A percentile compares a stretch with the other conserved stretches of the same genome.
Conservation (phyloP, 2,329 filamentous ascomycete genomes). For the Nannizziopsis barbatae region DNA sequence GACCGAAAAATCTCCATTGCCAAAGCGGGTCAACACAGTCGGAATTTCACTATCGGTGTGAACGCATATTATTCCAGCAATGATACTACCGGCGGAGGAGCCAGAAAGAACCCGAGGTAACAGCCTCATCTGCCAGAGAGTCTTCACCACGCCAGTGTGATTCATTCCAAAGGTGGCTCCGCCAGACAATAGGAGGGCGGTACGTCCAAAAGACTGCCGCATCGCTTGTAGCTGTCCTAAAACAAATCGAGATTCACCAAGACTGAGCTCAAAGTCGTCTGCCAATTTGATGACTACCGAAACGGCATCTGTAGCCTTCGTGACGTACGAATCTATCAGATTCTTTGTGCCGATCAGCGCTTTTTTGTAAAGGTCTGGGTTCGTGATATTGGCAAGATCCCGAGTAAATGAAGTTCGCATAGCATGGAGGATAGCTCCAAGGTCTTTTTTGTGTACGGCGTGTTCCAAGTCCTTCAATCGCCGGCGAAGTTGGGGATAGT, state of each 20-base stretch:
- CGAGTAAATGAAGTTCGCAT: slow-evolving; percentile 70
- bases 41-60: slow-evolving; percentile 70
- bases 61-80: slow-evolving; percentile 68
- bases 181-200: slow-evolving; percentile 69
- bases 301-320: slow-evolving; percentile 65
- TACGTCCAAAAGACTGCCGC: slow-evolving; percentile 73
- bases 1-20: slow-evolving; percentile 67
- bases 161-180: slow-evolving; percentile 87
- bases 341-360: slow-evolving; percentile 77
- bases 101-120: slow-evolving; percentile 80
- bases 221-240: slow-evolving; percentile 60
- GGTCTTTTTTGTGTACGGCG: slow-evolving; percentile 59
- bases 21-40: slow-evolving; percentile 55
- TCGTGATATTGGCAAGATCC: slow-evolving; percentile 76
- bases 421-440: slow-evolving; percentile 65
- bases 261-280: slow-evolving; percentile 41
- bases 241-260: slow-evolving; percentile 48
- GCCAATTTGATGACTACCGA: slow-evolving; percentile 55
- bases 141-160: slow-evolving; percentile 77
- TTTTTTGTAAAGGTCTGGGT: slow-evolving; percentile 69
- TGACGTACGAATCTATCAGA: slow-evolving; percentile 77
- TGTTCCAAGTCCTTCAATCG: slow-evolving; percentile 64
- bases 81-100: slow-evolving; percentile 77
- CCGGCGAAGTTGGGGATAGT: slow-evolving; percentile 55
- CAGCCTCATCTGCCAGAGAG: slow-evolving; percentile 61